Conservation (phyloP, 495 filamentous ascomycete species). For the Emericellopsis terricola region DNA sequence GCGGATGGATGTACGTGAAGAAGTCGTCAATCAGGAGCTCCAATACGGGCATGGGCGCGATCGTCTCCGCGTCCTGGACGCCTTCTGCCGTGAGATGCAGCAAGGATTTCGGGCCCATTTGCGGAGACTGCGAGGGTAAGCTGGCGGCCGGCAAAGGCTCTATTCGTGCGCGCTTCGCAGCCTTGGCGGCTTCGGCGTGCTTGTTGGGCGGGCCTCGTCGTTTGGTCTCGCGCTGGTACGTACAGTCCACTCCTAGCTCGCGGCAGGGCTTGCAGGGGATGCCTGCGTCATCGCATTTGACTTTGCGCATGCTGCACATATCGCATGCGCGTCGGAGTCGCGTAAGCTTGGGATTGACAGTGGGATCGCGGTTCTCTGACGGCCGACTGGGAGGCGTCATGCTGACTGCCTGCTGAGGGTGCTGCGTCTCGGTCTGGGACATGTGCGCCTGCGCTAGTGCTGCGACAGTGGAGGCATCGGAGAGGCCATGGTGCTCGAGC, state of each 20-base stretch:
- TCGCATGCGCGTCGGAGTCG: slow-evolving; percentile 68
- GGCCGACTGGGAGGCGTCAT: neutral
- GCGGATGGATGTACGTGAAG: slow-evolving; percentile 76
- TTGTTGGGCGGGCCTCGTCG: slow-evolving; percentile 73
- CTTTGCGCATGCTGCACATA: slow-evolving; percentile 69
- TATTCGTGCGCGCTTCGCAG: slow-evolving; percentile 41
- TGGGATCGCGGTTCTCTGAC: slow-evolving; percentile 2
- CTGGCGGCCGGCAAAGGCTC: slow-evolving; percentile 12
- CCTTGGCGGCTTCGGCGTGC: slow-evolving; percentile 56
- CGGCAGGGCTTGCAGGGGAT: slow-evolving; percentile 68
- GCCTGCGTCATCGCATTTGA: slow-evolving; percentile 73
- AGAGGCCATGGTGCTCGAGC: neutral
- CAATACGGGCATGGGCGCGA: slow-evolving; percentile 50
- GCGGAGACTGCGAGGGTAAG: slow-evolving; percentile 21
- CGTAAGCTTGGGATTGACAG: slow-evolving; percentile 16
- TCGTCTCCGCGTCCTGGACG: slow-evolving; percentile 42
- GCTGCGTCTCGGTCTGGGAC: slow-evolving; percentile 3
- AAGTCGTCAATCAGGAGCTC: slow-evolving; percentile 65
- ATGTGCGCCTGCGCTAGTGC: slow-evolving; percentile 1
- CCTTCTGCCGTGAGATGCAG: slow-evolving; percentile 17
- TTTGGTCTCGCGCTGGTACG: slow-evolving; percentile 58
- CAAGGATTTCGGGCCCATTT: slow-evolving; percentile 31
- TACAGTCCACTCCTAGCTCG: slow-evolving; percentile 67
- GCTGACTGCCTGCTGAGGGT: slow-evolving; percentile 1
- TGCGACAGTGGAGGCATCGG: neutral